Conservation (phyloP, 139 green algal species). For the Desmodesmus armatus region DNA sequence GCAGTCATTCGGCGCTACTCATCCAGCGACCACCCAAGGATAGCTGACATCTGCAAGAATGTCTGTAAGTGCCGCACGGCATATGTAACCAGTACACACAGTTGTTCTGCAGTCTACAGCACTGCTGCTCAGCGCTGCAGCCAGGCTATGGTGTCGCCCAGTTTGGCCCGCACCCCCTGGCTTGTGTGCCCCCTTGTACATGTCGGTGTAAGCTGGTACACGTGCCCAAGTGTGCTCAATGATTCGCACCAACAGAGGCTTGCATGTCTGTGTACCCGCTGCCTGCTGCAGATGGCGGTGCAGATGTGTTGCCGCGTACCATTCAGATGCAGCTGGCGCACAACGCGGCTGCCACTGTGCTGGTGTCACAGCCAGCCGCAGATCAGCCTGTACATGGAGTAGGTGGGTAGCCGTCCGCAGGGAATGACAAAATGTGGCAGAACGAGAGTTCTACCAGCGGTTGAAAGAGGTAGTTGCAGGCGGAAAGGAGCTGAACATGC, state of each 20-base stretch:
- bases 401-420: background rate
- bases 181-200: too few species aligned
- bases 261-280: background rate
- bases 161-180: too few species aligned
- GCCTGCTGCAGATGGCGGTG: constrained; percentile 34
- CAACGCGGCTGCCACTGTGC: background rate
- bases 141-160: too few species aligned
- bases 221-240: too few species aligned
- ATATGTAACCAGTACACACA: background rate
- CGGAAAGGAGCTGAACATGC: too few species aligned
- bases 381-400: background rate
- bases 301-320: constrained; percentile 45
- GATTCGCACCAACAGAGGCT: background rate
- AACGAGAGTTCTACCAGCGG: too few species aligned
- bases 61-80: constrained; percentile 13
- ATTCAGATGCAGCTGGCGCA: background rate
- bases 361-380: background rate
- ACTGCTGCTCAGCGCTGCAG: too few species aligned
- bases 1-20: background rate
- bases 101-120: background rate
- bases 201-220: too few species aligned
- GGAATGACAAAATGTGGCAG: too few species aligned
- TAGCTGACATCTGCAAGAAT: constrained; percentile 30
- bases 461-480: too few species aligned
- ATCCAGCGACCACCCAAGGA: background rate